A percentile compares a stretch with the other conserved stretches of the same genome.
These are phyloP conservation scores for Martensiomyces pterosporus DNA, from an alignment of 192 early-diverging fungal genomes.

Conservation along the genomic window DNA sequence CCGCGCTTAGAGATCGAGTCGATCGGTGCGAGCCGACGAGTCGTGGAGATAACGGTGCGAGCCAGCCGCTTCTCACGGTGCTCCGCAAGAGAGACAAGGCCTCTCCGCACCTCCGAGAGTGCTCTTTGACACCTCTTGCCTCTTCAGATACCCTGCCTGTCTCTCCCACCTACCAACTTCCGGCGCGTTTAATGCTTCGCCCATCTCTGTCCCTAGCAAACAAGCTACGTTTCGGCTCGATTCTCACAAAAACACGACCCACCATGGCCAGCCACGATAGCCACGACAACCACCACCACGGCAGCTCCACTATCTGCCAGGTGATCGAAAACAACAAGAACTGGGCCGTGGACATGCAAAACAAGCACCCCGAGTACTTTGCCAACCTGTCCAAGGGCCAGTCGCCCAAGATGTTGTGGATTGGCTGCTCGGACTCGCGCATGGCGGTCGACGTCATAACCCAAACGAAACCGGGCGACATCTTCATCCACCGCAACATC, in stretches of 20 bases:
- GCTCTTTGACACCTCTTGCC: too few relatives aligned
- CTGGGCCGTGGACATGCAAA: conserved; percentile 58
- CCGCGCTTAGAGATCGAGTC: too few relatives aligned
- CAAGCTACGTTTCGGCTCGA: conserved; percentile 25
- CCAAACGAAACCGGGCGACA: conserved; percentile 62
- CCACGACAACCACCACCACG: too few relatives aligned
- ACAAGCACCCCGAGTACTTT: conserved; percentile 68
- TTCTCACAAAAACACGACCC: conserved; percentile 15
- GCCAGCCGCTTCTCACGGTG: too few relatives aligned
- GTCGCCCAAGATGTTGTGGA: conserved; percentile 82
- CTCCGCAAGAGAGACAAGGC: too few relatives aligned
- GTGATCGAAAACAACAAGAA: conserved; percentile 52
- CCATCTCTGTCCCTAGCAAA: conserved; percentile 21
- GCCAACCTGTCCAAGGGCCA: conserved; percentile 67
- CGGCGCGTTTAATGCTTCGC: too few relatives aligned
- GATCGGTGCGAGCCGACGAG: too few relatives aligned
- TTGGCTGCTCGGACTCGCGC: conserved; percentile 89
- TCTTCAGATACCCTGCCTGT: too few relatives aligned
- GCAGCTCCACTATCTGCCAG: conserved; percentile 14
- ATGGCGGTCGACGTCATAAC: conserved; percentile 79
- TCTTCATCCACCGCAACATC: conserved; percentile 97
- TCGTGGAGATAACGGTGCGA: too few relatives aligned
- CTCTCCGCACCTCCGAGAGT: too few relatives aligned
- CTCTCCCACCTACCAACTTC: too few relatives aligned
- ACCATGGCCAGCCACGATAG: conserved; percentile 21